These are phyloP conservation scores for Camellia granthamiana DNA, from an alignment of 148 eudicot species.

Conservation along the genomic window DNA sequence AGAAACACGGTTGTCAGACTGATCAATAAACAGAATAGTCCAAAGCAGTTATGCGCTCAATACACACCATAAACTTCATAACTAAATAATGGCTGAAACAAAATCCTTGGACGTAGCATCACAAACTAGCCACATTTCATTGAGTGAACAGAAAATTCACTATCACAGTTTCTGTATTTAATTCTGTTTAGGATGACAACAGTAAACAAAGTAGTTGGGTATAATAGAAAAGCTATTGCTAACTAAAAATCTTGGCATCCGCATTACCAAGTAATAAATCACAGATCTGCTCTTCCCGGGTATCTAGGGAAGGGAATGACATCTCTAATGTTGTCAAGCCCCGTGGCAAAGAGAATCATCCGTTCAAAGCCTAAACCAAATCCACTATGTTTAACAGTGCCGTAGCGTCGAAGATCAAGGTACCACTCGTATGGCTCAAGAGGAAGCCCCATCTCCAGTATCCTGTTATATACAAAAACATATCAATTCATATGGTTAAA, in stretches of 20 bases:
- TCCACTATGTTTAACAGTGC: slow-evolving; percentile 72
- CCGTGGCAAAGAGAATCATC: slow-evolving; percentile 88
- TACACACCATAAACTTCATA: not conserved
- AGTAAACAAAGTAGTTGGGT: not conserved
- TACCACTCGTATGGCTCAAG: slow-evolving; percentile 81
- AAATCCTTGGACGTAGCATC: not conserved
- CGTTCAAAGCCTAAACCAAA: slow-evolving; percentile 80
- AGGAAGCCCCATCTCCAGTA: slow-evolving; percentile 72
- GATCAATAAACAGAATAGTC: too few species aligned
- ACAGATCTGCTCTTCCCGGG: slow-evolving; percentile 79
- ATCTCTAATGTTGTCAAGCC: slow-evolving; percentile 84
- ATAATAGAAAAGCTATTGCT: not conserved
- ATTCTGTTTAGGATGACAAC: not conserved
- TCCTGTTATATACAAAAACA: slow-evolving; percentile 4
- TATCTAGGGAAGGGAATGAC: slow-evolving; percentile 88
- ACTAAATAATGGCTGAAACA: too few species aligned
- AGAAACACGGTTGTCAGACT: too few species aligned
- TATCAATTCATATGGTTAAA: slow-evolving; percentile 1
- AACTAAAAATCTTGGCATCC: not conserved
- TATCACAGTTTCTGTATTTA: not conserved
- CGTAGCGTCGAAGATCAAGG: slow-evolving; percentile 74
- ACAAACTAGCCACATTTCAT: not conserved
- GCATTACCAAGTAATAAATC: not conserved
- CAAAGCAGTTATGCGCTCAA: not conserved
- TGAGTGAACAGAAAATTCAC: not conserved